Conservation (phyloP, 2,329 filamentous ascomycete genomes). For the Acephala macrosclerotiorum region DNA sequence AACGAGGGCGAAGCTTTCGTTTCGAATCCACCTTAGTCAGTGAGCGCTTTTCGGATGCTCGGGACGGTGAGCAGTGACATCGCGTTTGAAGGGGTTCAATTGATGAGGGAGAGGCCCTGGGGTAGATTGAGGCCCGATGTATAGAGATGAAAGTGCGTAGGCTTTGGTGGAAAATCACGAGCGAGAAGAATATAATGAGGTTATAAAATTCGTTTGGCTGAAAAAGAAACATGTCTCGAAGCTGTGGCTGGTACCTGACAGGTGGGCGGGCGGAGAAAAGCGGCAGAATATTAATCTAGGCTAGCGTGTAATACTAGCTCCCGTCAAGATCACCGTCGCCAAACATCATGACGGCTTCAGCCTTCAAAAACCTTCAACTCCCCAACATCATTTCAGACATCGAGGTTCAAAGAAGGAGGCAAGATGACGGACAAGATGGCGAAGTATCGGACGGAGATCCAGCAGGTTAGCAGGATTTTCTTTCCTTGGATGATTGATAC, state of each 20-base stretch:
- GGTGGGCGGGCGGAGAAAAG: not conserved
- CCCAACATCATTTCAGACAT: not conserved
- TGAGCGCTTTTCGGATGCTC: not conserved
- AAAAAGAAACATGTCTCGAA: not conserved
- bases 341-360: not conserved
- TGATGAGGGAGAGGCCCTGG: not conserved
- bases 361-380: not conserved
- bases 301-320: not conserved
- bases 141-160: not conserved
- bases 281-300: not conserved
- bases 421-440: constrained; percentile 65
- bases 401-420: constrained; percentile 2
- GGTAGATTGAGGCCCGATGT: not conserved
- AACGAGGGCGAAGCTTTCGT: not conserved
- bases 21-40: not conserved
- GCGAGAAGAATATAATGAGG: not conserved
- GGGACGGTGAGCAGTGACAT: not conserved
- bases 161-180: not conserved
- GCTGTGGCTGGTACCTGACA: not conserved
- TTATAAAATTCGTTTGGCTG: not conserved
- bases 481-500: not conserved
- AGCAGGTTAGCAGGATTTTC: constrained; percentile 72
- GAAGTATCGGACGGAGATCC: constrained; percentile 98
- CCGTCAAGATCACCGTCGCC: not conserved
- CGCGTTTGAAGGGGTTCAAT: not conserved